A percentile compares a stretch with the other conserved stretches of the same genome.
phyloP scores from a whole-genome alignment of 257 asterid genomes.

The Solanum etuberosum region DNA sequence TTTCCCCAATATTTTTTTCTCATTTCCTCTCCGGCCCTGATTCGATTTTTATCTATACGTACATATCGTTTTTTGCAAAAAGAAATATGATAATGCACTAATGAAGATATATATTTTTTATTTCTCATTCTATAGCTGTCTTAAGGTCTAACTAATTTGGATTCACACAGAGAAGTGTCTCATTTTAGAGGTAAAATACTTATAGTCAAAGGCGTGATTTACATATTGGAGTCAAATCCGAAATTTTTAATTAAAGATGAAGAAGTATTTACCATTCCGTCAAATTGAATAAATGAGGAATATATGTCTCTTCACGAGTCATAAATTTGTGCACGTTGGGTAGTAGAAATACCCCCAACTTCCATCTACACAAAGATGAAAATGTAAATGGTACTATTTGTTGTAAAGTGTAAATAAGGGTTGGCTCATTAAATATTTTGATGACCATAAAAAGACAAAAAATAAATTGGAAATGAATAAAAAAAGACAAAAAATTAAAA shows the following conservation, averaged over 20 bases:
- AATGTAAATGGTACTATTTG: not conserved
- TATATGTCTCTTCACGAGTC: not conserved
- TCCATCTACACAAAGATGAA: not conserved
- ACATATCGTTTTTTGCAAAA: not conserved
- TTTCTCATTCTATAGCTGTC: not conserved
- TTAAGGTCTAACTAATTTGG: not conserved
- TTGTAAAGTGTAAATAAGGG: not conserved
- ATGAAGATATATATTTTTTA: not conserved
- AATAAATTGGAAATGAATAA: not conserved
- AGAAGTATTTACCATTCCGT: rapidly evolving
- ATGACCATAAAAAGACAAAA: not conserved
- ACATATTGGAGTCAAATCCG: rapidly evolving
- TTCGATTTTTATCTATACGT: not conserved
- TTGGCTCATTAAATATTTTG: not conserved
- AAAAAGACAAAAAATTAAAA: not conserved
- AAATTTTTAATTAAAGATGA: not conserved
- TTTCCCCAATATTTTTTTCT: not conserved
- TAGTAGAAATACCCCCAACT: not conserved
- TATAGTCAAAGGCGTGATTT: not conserved
- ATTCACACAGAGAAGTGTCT: rapidly evolving
- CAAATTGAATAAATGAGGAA: not conserved
- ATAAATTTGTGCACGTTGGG: not conserved
- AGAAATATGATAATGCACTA: too few species aligned
- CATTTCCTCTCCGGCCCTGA: not conserved
- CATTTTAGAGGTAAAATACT: not conserved